Evolutionary conservation across 225 moss, liverwort and hornwort species (phyloP).

Genomic region (Bryum argenteum): DNA sequence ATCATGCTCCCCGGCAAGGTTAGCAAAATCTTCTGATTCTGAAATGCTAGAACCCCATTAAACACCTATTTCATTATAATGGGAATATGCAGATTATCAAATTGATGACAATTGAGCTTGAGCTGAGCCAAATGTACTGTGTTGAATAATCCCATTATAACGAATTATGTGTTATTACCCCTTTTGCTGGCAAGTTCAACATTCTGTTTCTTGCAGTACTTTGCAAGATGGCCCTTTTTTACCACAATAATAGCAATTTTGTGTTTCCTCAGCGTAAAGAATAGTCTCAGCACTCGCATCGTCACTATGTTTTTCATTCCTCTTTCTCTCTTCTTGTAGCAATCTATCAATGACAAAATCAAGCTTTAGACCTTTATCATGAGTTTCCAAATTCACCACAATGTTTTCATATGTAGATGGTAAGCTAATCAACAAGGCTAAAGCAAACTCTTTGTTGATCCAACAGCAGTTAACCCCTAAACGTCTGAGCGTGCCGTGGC

Average conservation of each 20-base stretch:
- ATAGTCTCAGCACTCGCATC: background rate
- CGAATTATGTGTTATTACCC: too few relatives aligned
- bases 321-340: background rate
- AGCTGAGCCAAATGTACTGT: too few relatives aligned
- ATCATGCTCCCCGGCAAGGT: background rate
- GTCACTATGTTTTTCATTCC: background rate
- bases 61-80: too few relatives aligned
- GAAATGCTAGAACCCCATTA: background rate
- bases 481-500: too few relatives aligned
- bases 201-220: background rate
- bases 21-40: background rate
- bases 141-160: too few relatives aligned
- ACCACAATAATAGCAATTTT: background rate
- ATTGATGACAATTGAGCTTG: too few relatives aligned
- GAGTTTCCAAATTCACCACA: background rate
- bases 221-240: slow-evolving; percentile 2
- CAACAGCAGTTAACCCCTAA: background rate
- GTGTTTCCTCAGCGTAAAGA: background rate
- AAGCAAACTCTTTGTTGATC: background rate
- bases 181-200: background rate
- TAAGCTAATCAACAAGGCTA: slow-evolving; percentile 2
- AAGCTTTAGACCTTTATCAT: background rate
- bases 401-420: background rate
- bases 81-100: too few relatives aligned
- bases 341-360: background rate